Evolutionary conservation across 768 basidiomycete genomes (phyloP).

Genomic region (Agrocybe pediades): DNA sequence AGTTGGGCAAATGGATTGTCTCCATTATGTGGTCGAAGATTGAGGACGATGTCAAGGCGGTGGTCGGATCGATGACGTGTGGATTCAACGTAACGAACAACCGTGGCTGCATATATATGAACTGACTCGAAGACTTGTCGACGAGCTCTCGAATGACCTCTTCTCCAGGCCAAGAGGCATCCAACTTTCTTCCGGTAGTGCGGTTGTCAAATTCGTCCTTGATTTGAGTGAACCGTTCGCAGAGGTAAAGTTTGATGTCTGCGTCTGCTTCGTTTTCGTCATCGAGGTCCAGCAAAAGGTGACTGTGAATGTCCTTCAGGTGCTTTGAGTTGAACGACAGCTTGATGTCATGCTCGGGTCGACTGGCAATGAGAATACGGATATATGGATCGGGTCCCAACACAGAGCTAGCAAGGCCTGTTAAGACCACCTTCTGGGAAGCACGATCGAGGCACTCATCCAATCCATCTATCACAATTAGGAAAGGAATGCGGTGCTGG

Average conservation of each 20-base stretch:
- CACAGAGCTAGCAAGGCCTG: background rate
- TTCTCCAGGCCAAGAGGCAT: slow-evolving; percentile 7
- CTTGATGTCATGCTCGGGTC: slow-evolving; percentile 7
- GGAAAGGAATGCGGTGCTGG: background rate
- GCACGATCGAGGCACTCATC: slow-evolving; percentile 23
- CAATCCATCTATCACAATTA: slow-evolving; percentile 16
- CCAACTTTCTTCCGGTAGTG: slow-evolving; percentile 4
- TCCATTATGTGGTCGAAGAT: too few relatives aligned
- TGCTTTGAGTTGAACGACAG: slow-evolving; percentile 8
- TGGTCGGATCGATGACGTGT: too few relatives aligned
- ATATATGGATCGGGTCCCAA: background rate
- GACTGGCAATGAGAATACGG: slow-evolving; percentile 11
- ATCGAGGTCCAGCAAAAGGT: background rate
- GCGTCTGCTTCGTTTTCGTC: too few relatives aligned
- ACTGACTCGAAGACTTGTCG: slow-evolving; percentile 13
- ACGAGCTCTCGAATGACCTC: background rate
- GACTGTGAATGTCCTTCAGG: background rate
- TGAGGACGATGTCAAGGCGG: too few relatives aligned
- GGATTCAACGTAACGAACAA: too few relatives aligned
- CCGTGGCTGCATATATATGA: slow-evolving; percentile 13
- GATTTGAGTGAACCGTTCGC: too few relatives aligned
- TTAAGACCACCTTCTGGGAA: background rate
- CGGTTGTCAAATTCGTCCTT: too few relatives aligned
- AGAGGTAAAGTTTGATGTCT: too few relatives aligned
- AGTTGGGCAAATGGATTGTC: slow-evolving; percentile 11